Evolutionary conservation across 768 basidiomycete species (phyloP).

Genomic region (Naganishia randhawae): DNA sequence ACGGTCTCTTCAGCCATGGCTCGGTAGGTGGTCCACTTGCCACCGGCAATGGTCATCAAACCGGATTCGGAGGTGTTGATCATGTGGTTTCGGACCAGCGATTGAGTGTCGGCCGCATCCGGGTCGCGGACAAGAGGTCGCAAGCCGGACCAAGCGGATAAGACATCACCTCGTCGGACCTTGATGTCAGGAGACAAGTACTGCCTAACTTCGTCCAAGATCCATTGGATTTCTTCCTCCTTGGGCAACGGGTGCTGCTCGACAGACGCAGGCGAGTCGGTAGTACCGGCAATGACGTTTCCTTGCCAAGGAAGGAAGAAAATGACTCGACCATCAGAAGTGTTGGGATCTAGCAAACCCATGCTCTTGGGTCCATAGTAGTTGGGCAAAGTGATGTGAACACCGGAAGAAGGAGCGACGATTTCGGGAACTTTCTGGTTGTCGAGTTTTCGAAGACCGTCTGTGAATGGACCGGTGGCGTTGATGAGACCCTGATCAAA

Average conservation of each 20-base stretch:
- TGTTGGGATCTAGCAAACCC: conserved; percentile 91
- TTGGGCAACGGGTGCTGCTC: conserved; percentile 70
- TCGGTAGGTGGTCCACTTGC: conserved; percentile 95
- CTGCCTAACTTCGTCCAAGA: conserved; percentile 82
- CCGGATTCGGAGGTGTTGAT: conserved; percentile 76
- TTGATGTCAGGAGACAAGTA: conserved; percentile 90
- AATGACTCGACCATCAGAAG: conserved; percentile 93
- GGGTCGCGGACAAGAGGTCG: conserved; percentile 85
- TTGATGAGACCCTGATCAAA: conserved; percentile 76
- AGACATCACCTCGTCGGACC: conserved; percentile 87
- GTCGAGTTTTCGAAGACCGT: conserved; percentile 77
- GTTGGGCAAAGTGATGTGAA: conserved; percentile 93
- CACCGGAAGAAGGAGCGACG: conserved; percentile 85
- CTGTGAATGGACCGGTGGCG: conserved; percentile 91
- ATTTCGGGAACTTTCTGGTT: conserved; percentile 62
- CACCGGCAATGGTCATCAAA: conserved; percentile 88
- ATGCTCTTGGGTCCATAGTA: conserved; percentile 90
- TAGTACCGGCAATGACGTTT: conserved; percentile 94
- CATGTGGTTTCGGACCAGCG: conserved; percentile 88
- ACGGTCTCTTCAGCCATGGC: conserved; percentile 95
- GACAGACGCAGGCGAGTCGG: conserved; percentile 74
- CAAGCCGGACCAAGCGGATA: conserved; percentile 91
- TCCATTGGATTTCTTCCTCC: conserved; percentile 96
- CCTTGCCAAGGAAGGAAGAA: conserved; percentile 99
- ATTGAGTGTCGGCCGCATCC: conserved; percentile 69